phyloP scores from a whole-genome alignment of 768 basidiomycete species.

The Suillus discolor region DNA sequence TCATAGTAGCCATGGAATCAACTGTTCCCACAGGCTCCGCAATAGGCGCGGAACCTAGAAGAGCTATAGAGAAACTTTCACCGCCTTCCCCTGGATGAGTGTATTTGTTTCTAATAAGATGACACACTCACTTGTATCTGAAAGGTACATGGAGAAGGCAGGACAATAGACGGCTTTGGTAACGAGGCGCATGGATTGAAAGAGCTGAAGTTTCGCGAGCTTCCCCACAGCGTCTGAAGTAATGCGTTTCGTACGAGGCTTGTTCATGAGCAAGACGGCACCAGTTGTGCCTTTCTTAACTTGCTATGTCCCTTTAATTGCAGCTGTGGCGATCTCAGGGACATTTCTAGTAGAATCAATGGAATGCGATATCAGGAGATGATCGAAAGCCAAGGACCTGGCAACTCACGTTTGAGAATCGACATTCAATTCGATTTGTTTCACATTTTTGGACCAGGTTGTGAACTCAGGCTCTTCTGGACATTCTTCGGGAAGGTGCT shows the following conservation, averaged over 20 bases:
- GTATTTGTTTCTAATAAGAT: neutral
- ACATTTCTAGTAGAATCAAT: neutral
- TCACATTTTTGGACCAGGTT: neutral
- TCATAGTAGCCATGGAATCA: neutral
- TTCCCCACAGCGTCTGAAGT: neutral
- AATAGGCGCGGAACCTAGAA: neutral
- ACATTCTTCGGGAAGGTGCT: neutral
- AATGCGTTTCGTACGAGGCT: neutral
- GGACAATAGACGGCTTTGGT: neutral
- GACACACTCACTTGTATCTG: neutral
- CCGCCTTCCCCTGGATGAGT: neutral
- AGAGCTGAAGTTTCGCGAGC: neutral
- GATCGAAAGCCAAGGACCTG: neutral
- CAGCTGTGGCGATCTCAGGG: neutral
- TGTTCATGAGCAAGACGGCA: neutral
- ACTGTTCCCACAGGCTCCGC: neutral
- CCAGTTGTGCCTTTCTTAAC: neutral
- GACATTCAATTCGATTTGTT: neutral
- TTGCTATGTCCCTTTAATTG: constrained; percentile 1
- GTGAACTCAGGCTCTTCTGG: neutral
- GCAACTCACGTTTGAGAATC: neutral
- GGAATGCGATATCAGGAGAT: neutral
- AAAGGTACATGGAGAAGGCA: neutral
- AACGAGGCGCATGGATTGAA: neutral
- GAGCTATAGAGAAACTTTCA: neutral